phyloP scores from a whole-genome alignment of 352 stramenopile genomes.

The Phytophthora fragariae region DNA sequence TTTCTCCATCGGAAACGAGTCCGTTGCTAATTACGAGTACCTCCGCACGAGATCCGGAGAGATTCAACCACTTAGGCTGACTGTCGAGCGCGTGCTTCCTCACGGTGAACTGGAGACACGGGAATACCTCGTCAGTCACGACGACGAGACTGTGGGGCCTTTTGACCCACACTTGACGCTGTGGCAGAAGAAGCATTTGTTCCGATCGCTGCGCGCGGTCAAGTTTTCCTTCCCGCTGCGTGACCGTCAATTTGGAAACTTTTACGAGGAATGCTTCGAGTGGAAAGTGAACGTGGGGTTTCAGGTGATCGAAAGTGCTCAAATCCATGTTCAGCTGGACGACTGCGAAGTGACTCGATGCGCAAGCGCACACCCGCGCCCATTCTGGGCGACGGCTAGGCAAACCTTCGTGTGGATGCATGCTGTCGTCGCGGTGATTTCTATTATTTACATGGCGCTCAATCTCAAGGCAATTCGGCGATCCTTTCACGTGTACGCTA shows the following conservation, averaged over 20 bases:
- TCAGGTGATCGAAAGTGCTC: conserved; percentile 52
- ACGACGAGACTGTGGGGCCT: conserved; percentile 55
- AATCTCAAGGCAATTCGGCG: conserved; percentile 62
- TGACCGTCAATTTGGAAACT: conserved; percentile 77
- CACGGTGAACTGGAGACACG: conserved; percentile 41
- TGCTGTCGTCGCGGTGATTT: conserved; percentile 55
- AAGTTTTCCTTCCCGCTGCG: conserved; percentile 66
- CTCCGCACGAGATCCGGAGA: conserved; percentile 29
- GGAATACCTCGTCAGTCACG: conserved; percentile 55
- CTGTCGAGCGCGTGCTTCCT: conserved; percentile 44
- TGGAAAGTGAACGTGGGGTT: conserved; percentile 75
- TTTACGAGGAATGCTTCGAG: conserved; percentile 88
- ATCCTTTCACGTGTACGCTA: conserved; percentile 58
- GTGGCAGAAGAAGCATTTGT: conserved; percentile 51
- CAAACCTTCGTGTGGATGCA: conserved; percentile 85
- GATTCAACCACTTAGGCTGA: conserved; percentile 49
- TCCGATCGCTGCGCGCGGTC: conserved; percentile 57
- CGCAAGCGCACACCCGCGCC: conserved; percentile 32
- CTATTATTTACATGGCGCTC: conserved; percentile 68
- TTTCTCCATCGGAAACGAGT: conserved; percentile 71
- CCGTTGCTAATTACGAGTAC: conserved; percentile 89
- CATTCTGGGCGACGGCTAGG: conserved; percentile 64
- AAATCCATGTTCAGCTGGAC: conserved; percentile 62
- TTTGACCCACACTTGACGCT: conserved; percentile 54
- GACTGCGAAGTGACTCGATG: conserved; percentile 71